Evolutionary conservation across 306 rosid genomes (phyloP), one percentile per base, ranked within the genome.

Genomic region (Erythrophleum fordii): DNA sequence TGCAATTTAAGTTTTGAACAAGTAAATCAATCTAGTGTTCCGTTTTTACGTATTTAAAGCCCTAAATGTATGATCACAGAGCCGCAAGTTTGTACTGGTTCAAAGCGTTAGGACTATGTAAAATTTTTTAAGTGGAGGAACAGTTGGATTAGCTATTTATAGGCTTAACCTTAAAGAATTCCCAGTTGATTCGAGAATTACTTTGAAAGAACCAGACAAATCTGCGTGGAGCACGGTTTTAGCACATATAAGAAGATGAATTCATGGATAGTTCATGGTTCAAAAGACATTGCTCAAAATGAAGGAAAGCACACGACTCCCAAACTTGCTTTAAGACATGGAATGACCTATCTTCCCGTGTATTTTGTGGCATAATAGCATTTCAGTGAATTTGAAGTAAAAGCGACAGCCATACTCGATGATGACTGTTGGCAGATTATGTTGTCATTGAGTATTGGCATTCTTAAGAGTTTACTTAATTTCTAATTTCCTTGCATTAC

Each of bases 31-130:
- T 59, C 22, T 34, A n/a, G 45, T 46, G 49, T 78, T 78, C 44
- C 34, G 55, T n/a, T 46, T 49, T 83, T 68, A 45, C 71, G 70
- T 34, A 51, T 67, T 80, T 41, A 56, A 49, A 82, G 64, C 46
- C 77, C 83, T 72, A 60, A 72, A 20, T 56, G 29, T 11, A 41
- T 3, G 69, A 65, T 7, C 52, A 73, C 48, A 26, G 73, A 45
- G 76, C 25, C 68, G 13, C 7, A 8, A 25, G 29, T 78, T 72
- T 31, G 22, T 77, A 10, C 41, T 11, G 4, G 28, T 56, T 55
- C 34, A 11, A 22, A 73, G 22, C 72, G 44, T 51, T 65, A 64
- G 28, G 59, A 25, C 2, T 73, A 3, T 5, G 16, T 20, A 12
- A 39, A 9, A 60, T 60, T 12, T 60, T 23, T n/a, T 5, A 28